phyloP scores from a whole-genome alignment of 441 rosid genomes.

The Lepidium campestre region DNA sequence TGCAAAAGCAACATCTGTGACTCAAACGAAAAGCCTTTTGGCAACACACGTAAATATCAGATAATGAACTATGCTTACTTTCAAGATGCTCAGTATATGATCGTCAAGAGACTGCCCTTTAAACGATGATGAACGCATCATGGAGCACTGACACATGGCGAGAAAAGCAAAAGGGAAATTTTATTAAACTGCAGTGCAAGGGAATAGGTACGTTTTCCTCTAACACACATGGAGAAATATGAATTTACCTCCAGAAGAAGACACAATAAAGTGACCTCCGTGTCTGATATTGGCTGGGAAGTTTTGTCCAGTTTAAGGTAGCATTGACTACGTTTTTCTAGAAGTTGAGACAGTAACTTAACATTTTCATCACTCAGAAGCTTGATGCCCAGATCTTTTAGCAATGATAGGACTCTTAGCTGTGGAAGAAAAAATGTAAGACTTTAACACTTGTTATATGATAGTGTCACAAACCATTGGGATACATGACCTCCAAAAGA shows the following conservation, averaged over 20 bases:
- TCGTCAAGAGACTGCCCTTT: constrained; percentile 43
- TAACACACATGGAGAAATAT: not conserved
- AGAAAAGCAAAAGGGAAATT: constrained; percentile 13
- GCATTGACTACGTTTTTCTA: constrained; percentile 54
- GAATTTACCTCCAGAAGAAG: constrained; percentile 79
- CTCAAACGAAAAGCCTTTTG: not conserved
- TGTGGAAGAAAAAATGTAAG: constrained; percentile 35
- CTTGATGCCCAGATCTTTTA: constrained; percentile 70
- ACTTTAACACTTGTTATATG: not conserved
- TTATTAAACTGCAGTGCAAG: constrained; percentile 12
- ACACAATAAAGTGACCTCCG: constrained; percentile 70
- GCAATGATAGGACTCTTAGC: constrained; percentile 69
- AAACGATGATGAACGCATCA: constrained; percentile 33
- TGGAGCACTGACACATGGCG: constrained; percentile 47
- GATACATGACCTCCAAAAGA: not conserved
- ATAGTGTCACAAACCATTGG: not conserved
- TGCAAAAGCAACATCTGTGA: constrained; percentile 35
- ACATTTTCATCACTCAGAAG: constrained; percentile 57
- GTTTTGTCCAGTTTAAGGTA: constrained; percentile 40
- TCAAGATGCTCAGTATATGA: constrained; percentile 56
- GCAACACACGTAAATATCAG: not conserved
- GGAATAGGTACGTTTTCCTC: not conserved
- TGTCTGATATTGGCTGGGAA: constrained; percentile 47
- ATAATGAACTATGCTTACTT: constrained; percentile 43
- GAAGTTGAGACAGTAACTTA: constrained; percentile 55